Conservation (phyloP, 225 moss, liverwort and hornwort species). For the Takakia lepidozioides region DNA sequence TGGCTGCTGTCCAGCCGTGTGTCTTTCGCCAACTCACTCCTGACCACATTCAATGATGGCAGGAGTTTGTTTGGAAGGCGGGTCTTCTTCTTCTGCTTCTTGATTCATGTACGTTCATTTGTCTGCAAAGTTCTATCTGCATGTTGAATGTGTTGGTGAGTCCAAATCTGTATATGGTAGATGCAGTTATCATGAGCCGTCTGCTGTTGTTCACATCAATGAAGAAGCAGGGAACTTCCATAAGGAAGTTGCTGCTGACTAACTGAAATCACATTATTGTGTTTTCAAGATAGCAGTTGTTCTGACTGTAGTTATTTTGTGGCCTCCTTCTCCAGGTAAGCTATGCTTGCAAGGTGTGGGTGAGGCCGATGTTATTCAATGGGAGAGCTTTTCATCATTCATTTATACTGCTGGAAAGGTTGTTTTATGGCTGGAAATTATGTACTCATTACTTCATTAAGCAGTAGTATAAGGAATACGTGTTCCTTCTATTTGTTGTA, state of each 20-base stretch:
- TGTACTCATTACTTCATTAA: background rate
- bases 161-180: background rate
- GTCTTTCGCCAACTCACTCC: no score
- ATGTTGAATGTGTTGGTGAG: background rate
- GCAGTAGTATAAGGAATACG: background rate
- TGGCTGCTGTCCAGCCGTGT: no score
- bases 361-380: constrained; percentile 49
- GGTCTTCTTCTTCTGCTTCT: constrained; percentile 59
- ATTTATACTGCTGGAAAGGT: constrained; percentile 68
- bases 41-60: constrained; percentile 10
- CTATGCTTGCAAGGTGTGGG: constrained; percentile 56
- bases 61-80: constrained; percentile 79
- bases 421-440: background rate
- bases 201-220: background rate
- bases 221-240: background rate
- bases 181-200: background rate
- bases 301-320: background rate
- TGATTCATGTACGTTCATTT: constrained; percentile 57
- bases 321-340: constrained; percentile 44
- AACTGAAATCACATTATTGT: no score
- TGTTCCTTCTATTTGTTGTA: background rate
- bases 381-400: constrained; percentile 70
- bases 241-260: background rate
- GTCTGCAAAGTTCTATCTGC: no score
- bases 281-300: background rate